Evolutionary conservation across 2,329 filamentous ascomycete species (phyloP).

Genomic region (Simplicillium sp.): DNA sequence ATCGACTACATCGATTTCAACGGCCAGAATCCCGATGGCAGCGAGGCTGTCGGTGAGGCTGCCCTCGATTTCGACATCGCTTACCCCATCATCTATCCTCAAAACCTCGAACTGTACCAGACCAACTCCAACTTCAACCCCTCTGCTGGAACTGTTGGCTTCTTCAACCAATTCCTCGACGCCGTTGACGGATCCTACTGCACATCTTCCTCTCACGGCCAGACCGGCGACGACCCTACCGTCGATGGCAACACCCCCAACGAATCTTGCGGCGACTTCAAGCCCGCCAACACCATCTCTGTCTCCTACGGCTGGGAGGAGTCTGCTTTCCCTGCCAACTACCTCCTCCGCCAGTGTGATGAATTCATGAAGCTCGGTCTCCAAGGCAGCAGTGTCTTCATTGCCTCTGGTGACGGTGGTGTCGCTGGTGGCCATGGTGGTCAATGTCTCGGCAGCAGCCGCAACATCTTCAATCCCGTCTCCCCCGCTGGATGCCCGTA

Average conservation of each 20-base stretch:
- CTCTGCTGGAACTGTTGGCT: conserved; percentile 12
- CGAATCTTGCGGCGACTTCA: conserved; percentile 17
- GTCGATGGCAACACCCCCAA: conserved; percentile 37
- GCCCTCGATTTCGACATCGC: conserved; percentile 39
- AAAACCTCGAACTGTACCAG: conserved; percentile 39
- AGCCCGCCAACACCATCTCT: conserved; percentile 21
- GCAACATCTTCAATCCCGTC: conserved; percentile 21
- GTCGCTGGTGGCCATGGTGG: conserved; percentile 14
- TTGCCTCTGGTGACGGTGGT: conserved; percentile 30
- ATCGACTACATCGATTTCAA: conserved; percentile 7
- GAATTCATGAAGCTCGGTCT: conserved; percentile 37
- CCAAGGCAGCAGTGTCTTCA: conserved; percentile 28
- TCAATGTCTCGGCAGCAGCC: conserved; percentile 6
- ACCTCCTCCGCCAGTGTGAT: conserved; percentile 32
- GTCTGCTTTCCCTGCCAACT: conserved; percentile 31
- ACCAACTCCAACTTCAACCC: conserved; percentile 30
- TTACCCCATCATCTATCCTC: conserved; percentile 41
- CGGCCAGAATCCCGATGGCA: conserved; percentile 2
- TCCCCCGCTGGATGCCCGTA: conserved; percentile 29
- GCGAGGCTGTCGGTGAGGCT: conserved; percentile 24
- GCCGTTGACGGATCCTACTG: conserved; percentile 45
- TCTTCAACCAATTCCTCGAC: conserved; percentile 36
- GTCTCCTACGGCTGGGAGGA: conserved; percentile 39
- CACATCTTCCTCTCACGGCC: conserved; percentile 36
- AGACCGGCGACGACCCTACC: conserved; percentile 34